Conservation (phyloP, 1,284 basidiomycete species). For the Entoloma clypeatum region DNA sequence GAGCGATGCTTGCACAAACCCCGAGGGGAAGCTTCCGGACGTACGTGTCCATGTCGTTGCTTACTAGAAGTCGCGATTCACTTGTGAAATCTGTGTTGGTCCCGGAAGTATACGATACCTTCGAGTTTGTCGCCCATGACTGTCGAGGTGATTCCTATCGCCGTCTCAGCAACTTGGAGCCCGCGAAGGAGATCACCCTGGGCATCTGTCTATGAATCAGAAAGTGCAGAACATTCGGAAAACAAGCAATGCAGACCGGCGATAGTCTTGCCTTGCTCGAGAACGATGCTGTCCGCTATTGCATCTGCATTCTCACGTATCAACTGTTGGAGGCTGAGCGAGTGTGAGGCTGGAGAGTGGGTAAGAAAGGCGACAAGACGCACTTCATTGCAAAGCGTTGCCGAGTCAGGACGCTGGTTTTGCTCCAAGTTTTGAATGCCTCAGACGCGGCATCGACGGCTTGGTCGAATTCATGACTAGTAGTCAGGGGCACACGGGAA, state of each 20-base stretch:
- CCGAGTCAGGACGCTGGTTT: constrained; percentile 79
- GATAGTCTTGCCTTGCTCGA: constrained; percentile 91
- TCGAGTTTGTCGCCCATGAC: constrained; percentile 91
- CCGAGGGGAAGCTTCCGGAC: constrained; percentile 76
- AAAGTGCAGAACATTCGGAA: constrained; percentile 2
- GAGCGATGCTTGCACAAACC: constrained; percentile 82
- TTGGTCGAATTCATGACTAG: constrained; percentile 74
- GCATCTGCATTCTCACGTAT: constrained; percentile 76
- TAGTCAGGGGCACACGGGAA: constrained; percentile 88
- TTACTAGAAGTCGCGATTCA: constrained; percentile 48
- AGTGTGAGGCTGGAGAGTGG: constrained; percentile 4
- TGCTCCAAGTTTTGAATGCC: constrained; percentile 90
- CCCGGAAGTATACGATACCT: constrained; percentile 39
- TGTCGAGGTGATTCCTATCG: constrained; percentile 79
- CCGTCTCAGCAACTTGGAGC: constrained; percentile 91
- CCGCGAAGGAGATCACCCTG: constrained; percentile 94
- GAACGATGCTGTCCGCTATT: constrained; percentile 73
- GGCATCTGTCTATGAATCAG: constrained; percentile 56
- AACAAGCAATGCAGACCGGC: constrained; percentile 44
- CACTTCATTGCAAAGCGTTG: constrained; percentile 91
- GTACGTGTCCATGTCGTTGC: constrained; percentile 97
- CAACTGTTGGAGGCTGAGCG: constrained; percentile 68
- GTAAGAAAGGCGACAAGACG: constrained; percentile 22
- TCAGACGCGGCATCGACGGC: constrained; percentile 86
- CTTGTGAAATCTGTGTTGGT: background rate